Conservation (phyloP, 805 yeast genomes). For the Jamesozyma rosinii region DNA sequence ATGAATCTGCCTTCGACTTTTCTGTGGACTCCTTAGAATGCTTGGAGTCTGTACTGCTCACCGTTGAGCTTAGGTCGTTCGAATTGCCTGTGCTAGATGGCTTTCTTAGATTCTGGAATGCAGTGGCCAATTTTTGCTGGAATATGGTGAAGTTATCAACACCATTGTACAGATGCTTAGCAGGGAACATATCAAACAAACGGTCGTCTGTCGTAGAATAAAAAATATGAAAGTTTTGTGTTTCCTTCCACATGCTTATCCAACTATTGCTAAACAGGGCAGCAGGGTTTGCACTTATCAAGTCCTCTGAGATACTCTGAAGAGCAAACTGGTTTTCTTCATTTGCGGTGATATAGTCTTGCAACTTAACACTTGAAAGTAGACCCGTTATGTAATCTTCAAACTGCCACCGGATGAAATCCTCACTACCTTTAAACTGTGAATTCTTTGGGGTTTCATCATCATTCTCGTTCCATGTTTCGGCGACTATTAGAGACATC, state of each 20-base stretch:
- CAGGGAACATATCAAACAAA: conserved; percentile 52
- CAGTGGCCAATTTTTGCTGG: conserved; percentile 26
- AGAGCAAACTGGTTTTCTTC: conserved; percentile 32
- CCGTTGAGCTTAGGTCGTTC: conserved; percentile 1
- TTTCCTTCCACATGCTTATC: conserved; percentile 44
- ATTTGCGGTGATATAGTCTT: conserved; percentile 40
- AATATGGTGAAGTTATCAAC: conserved; percentile 22
- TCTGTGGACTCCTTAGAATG: background rate
- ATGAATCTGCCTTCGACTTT: background rate
- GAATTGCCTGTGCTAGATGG: conserved; percentile 5
- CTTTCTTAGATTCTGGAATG: conserved; percentile 28
- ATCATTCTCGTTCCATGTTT: conserved; percentile 36
- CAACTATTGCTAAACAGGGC: conserved; percentile 38
- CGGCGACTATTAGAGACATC: conserved; percentile 42
- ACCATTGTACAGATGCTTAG: conserved; percentile 32
- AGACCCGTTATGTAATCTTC: conserved; percentile 83
- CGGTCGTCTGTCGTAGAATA: conserved; percentile 56
- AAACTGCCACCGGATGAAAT: conserved; percentile 75
- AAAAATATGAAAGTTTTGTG: conserved; percentile 49
- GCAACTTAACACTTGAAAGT: conserved; percentile 61
- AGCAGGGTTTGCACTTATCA: conserved; percentile 29
- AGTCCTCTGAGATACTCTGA: conserved; percentile 24
- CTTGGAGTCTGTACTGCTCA: background rate
- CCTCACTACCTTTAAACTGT: conserved; percentile 69
- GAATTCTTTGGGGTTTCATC: conserved; percentile 35